A percentile compares a stretch with the other conserved stretches of the same genome.
phyloP scores from a whole-genome alignment of 2,329 filamentous ascomycete species.

The Chalaropsis thielavioides region DNA sequence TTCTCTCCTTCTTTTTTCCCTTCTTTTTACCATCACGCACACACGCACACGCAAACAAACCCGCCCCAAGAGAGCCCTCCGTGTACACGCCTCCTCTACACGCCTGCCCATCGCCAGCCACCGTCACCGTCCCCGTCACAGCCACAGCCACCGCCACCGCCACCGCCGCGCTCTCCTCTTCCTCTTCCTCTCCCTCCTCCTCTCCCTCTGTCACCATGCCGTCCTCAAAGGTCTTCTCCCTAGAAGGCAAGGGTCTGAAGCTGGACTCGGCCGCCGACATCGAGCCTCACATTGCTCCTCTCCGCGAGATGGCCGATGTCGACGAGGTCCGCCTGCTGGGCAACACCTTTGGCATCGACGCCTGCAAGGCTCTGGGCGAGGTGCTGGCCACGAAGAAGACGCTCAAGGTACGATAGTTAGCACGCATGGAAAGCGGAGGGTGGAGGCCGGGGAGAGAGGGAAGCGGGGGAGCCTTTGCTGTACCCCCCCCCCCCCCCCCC shows the following conservation, averaged over 20 bases:
- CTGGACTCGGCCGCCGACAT: slow-evolving; percentile 80
- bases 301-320: slow-evolving; percentile 56
- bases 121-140: neutral
- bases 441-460: neutral
- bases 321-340: slow-evolving; percentile 78
- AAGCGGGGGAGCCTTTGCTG: neutral
- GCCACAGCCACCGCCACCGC: neutral
- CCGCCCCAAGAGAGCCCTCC: too few species aligned
- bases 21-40: too few species aligned
- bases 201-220: slow-evolving; percentile 29
- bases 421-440: too few species aligned
- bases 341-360: slow-evolving; percentile 84
- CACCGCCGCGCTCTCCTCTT: too few species aligned
- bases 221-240: slow-evolving; percentile 59
- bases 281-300: slow-evolving; percentile 63
- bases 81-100: too few species aligned
- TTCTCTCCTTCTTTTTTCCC: too few species aligned
- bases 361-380: slow-evolving; percentile 71
- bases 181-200: neutral
- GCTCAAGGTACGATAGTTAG: slow-evolving; percentile 59
- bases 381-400: slow-evolving; percentile 73
- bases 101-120: too few species aligned
- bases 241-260: slow-evolving; percentile 85
- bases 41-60: too few species aligned
- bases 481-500: neutral